Percentiles rank a stretch among this genome's conserved stretches.
phyloP scores from a whole-genome alignment of 1,139 yeast genomes.

The Taphrina flavorubra region DNA sequence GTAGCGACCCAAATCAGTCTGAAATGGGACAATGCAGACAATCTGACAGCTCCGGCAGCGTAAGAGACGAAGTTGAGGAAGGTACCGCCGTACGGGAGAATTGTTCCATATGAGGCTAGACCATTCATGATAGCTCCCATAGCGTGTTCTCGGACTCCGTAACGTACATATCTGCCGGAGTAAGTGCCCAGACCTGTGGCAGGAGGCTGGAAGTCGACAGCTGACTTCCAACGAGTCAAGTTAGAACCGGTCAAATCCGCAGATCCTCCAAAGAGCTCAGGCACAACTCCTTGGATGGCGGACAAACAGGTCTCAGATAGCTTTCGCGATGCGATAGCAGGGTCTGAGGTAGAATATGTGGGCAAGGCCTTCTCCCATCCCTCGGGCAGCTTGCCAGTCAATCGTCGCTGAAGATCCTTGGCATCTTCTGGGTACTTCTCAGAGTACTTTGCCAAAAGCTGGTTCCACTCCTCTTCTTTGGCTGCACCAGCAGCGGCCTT shows the following conservation, averaged over 20 bases:
- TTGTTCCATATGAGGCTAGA: slow-evolving; percentile 93
- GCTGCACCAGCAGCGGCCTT: slow-evolving; percentile 67
- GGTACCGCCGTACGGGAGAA: slow-evolving; percentile 95
- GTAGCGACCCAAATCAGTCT: slow-evolving; percentile 98
- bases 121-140: slow-evolving; percentile 99
- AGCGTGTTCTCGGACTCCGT: slow-evolving; percentile 99
- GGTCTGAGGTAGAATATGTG: slow-evolving; percentile 74
- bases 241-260: slow-evolving; percentile 98
- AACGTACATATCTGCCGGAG: slow-evolving; percentile 93
- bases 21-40: slow-evolving; percentile 90
- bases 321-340: slow-evolving; percentile 93
- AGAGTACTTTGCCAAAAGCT: slow-evolving; percentile 65
- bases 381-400: slow-evolving; percentile 77
- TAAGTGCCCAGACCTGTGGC: slow-evolving; percentile 80
- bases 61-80: slow-evolving; percentile 97
- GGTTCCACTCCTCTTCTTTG: slow-evolving; percentile 76
- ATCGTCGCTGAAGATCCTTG: slow-evolving; percentile 82
- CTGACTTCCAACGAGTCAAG: slow-evolving; percentile 85
- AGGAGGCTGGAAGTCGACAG: slow-evolving; percentile 94
- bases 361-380: slow-evolving; percentile 85
- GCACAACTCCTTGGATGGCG: slow-evolving; percentile 67
- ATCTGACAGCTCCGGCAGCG: slow-evolving; percentile 97
- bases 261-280: slow-evolving; percentile 96
- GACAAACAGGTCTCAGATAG: slow-evolving; percentile 82
- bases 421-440: slow-evolving; percentile 78